A percentile compares a stretch with the other conserved stretches of the same genome.
phyloP scores from a whole-genome alignment of 148 eudicot genomes.

The Vaccinium macrocarpon region DNA sequence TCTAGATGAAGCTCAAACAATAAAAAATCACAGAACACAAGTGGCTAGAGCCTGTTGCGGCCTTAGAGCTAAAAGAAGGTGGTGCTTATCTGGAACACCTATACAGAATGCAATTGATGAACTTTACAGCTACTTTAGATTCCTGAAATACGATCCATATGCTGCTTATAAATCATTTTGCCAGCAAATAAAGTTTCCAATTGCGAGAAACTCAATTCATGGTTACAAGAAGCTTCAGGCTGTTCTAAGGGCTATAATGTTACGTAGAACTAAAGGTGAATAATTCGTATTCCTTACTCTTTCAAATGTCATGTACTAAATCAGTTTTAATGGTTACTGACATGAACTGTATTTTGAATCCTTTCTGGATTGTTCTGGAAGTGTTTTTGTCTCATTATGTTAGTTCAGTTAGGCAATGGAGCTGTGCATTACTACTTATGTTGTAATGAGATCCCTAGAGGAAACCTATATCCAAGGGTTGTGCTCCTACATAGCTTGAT shows the following conservation, averaged over 20 bases:
- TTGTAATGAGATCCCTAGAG: not conserved
- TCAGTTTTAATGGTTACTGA: not conserved
- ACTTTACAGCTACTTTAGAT: conserved; percentile 89
- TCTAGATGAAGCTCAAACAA: conserved; percentile 96
- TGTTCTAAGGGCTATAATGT: conserved; percentile 73
- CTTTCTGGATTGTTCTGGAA: not conserved
- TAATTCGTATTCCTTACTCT: not conserved
- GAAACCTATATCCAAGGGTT: not conserved
- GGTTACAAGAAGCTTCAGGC: conserved; percentile 97
- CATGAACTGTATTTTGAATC: not conserved
- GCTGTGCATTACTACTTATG: not conserved
- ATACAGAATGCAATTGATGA: conserved; percentile 96
- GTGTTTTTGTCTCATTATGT: not conserved
- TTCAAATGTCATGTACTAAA: not conserved
- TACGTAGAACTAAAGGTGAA: conserved; percentile 97
- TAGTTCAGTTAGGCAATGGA: not conserved
- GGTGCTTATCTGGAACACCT: conserved; percentile 99
- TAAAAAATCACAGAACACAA: conserved; percentile 90
- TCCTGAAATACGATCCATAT: conserved; percentile 83
- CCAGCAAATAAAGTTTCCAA: conserved; percentile 58
- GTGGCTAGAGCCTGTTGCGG: conserved; percentile 98
- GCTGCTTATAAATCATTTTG: conserved; percentile 60
- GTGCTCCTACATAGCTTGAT: conserved; percentile 9
- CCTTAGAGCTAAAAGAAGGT: conserved; percentile 85
- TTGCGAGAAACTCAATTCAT: conserved; percentile 66